These are phyloP conservation scores for Alloteropsis semialata DNA, from an alignment of 176 grass and related monocot genomes.

Conservation along the genomic window DNA sequence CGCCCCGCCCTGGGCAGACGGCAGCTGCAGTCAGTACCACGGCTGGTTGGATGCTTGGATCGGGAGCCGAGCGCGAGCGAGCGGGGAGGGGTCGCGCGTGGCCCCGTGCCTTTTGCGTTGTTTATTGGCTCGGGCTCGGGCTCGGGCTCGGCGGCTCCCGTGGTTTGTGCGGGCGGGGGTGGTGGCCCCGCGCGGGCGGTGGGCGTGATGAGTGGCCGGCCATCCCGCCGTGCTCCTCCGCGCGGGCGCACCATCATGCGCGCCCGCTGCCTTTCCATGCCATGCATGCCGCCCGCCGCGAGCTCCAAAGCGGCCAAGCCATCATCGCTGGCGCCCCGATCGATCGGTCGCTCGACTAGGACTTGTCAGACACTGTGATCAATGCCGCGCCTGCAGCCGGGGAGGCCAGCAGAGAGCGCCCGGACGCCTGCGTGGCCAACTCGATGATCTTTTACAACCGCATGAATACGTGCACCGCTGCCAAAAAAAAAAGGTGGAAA, in stretches of 20 bases:
- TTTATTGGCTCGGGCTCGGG: too few relatives aligned
- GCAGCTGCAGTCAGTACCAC: too few relatives aligned
- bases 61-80: background rate
- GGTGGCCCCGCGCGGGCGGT: background rate
- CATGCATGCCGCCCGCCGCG: background rate
- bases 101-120: background rate
- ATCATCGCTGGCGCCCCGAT: slow-evolving; percentile 3
- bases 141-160: background rate
- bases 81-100: background rate
- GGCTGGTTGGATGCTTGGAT: too few relatives aligned
- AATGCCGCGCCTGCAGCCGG: background rate
- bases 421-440: background rate
- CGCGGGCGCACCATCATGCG: slow-evolving; percentile 30
- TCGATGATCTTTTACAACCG: too few relatives aligned
- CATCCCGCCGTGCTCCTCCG: slow-evolving; percentile 30
- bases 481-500: background rate
- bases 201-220: slow-evolving; percentile 28
- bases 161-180: background rate
- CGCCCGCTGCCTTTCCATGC: slow-evolving; percentile 4
- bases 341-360: background rate
- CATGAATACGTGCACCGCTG: background rate
- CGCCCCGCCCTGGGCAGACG: background rate
- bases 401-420: background rate
- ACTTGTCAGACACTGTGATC: background rate
- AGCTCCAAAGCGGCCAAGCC: background rate